These are phyloP conservation scores for Cubamyces lactineus DNA, from an alignment of 768 basidiomycete genomes.

Conservation along the genomic window DNA sequence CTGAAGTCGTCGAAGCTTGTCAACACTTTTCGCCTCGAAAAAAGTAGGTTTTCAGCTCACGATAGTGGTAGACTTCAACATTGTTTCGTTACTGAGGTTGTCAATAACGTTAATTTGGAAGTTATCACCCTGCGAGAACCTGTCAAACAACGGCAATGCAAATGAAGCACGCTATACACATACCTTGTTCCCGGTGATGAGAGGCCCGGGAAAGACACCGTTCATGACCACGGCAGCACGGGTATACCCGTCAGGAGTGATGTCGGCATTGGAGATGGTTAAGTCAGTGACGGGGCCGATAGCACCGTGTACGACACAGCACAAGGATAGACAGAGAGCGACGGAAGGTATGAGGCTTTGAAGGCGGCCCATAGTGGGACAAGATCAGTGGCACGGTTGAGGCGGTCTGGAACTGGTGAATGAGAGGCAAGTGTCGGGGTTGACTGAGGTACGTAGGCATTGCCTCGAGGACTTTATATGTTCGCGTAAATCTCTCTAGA, in stretches of 20 bases:
- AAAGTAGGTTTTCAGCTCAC: constrained; percentile 11
- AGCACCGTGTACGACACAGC: constrained; percentile 18
- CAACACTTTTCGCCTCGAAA: too few species aligned
- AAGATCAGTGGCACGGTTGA: neutral
- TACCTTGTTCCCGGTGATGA: constrained; percentile 31
- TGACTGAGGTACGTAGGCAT: neutral
- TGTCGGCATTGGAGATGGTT: constrained; percentile 30
- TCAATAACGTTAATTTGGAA: constrained; percentile 32
- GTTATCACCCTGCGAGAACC: constrained; percentile 22
- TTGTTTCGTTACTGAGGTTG: constrained; percentile 24
- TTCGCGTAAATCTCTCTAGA: too few species aligned
- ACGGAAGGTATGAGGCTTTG: neutral
- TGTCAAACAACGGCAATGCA: neutral
- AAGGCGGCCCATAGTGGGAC: constrained; percentile 10
- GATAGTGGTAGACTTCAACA: constrained; percentile 28
- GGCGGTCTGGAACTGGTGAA: neutral
- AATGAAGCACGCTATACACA: neutral
- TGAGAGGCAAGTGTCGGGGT: neutral
- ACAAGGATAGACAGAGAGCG: constrained; percentile 4
- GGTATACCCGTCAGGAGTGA: constrained; percentile 39
- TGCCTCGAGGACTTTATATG: neutral
- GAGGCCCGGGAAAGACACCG: constrained; percentile 28
- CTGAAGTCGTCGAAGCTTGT: constrained; percentile 8
- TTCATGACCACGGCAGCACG: constrained; percentile 28
- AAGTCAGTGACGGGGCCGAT: constrained; percentile 34